Base-by-base conservation (phyloP, 2,329 filamentous ascomycete genomes). In the Teratosphaeria destructans region DNA sequence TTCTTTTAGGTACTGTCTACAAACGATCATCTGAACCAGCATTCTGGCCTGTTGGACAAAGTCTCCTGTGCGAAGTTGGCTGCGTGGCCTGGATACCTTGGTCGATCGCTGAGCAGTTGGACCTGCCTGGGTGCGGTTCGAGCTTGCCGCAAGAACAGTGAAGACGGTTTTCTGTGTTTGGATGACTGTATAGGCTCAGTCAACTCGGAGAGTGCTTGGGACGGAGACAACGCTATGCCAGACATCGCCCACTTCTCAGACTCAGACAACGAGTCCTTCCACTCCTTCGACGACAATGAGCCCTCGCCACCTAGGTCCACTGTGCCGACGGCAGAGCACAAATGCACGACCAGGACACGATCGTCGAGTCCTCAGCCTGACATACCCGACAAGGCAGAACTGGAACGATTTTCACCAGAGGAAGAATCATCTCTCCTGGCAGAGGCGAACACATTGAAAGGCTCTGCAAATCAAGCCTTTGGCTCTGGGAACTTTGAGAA, bases 391-490 rank as follows among this genome's bases (percentile, higher is more conserved):
- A 55, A 26, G 58, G 60, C 61, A 3, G 27, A 35, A 11, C 55
- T 62, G 32, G 65, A 70, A 26, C 70, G 69, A 35, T 77, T 78
- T 64, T 66, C 75, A 6, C 70, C 76, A 1, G 72, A 74, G 61
- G 75, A 79, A 69, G 77, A 79, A 72, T 72, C 75, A 58, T 75
- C 78, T 43, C 83, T 96, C 16, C 73, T 95, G 23, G 72, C 78
- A 56, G 84, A 93, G 73, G 90, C 90, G 3, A 86, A 88, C 66
- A 72, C 80, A 1, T 84, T 86, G 67, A 96, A 96, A 74, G 70
- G 82, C 1, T 80, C 85, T 59, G 93, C 90, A 14, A 97, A 96
- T 71, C 74, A 81, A 5, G 81, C 91, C n/a, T 97, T 96, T 75
- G 78, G 81, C 0, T 81, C 83, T 3, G 82, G 83, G 52, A 83